A percentile compares a stretch with the other conserved stretches of the same genome.
These are phyloP conservation scores for Geotrichum bryndzae DNA, from an alignment of 1,139 yeast species.

Conservation along the genomic window DNA sequence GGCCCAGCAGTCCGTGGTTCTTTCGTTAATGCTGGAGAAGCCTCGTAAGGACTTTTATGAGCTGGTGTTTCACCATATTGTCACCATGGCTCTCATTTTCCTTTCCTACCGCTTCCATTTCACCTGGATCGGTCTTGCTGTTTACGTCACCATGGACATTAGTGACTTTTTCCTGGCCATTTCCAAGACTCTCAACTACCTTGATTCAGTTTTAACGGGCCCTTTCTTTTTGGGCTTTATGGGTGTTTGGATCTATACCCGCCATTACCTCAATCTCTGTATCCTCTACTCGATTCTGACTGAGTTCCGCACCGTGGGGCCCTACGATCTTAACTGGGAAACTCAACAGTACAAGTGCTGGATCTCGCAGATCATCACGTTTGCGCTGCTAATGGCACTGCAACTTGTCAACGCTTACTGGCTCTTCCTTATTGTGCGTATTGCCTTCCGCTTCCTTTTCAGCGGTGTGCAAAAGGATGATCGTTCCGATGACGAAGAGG, in stretches of 20 bases:
- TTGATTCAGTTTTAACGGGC: constrained; percentile 58
- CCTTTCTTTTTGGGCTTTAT: constrained; percentile 68
- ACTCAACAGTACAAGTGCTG: constrained; percentile 94
- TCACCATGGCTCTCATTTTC: constrained; percentile 84
- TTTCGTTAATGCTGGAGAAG: constrained; percentile 79
- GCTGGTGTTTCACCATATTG: constrained; percentile 85
- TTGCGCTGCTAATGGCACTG: constrained; percentile 65
- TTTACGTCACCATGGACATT: constrained; percentile 92
- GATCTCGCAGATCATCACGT: constrained; percentile 88
- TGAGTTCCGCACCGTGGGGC: constrained; percentile 80
- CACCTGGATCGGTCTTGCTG: constrained; percentile 89
- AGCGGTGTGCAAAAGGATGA: constrained; percentile 70
- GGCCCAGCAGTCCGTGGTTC: constrained; percentile 88
- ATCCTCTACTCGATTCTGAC: constrained; percentile 86
- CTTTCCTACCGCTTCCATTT: constrained; percentile 91
- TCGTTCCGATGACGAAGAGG: constrained; percentile 81
- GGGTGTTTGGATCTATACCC: constrained; percentile 72
- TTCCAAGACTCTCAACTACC: constrained; percentile 78
- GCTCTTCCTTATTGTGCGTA: constrained; percentile 76
- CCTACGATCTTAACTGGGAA: constrained; percentile 75
- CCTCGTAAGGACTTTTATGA: constrained; percentile 93
- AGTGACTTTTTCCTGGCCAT: constrained; percentile 83
- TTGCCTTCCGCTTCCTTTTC: constrained; percentile 55
- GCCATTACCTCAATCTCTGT: constrained; percentile 76
- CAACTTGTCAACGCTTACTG: constrained; percentile 85